phyloP scores from a whole-genome alignment of 352 stramenopile genomes.

The Globisporangium lucens region DNA sequence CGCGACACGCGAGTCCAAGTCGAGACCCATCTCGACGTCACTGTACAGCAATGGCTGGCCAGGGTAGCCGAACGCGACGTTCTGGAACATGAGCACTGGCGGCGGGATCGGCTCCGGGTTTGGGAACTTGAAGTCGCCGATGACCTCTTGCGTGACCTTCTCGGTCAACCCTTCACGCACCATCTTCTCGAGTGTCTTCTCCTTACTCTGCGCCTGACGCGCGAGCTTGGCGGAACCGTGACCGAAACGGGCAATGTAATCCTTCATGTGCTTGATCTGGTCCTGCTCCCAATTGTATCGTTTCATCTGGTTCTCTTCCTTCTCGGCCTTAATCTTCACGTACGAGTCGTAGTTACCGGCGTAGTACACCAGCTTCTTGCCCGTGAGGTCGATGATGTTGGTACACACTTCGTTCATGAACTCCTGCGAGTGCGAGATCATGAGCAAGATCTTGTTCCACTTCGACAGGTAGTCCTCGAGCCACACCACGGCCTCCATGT shows the following conservation, averaged over 20 bases:
- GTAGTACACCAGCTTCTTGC: slow-evolving; percentile 97
- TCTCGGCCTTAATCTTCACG: slow-evolving; percentile 94
- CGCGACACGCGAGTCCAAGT: slow-evolving; percentile 96
- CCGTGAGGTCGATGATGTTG: slow-evolving; percentile 96
- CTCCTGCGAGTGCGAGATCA: slow-evolving; percentile 98
- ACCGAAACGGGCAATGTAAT: slow-evolving; percentile 99
- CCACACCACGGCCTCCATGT: slow-evolving; percentile 99
- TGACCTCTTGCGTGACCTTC: slow-evolving; percentile 88
- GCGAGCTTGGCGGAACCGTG: slow-evolving; percentile 97
- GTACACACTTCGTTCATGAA: slow-evolving; percentile 99
- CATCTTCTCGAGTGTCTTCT: slow-evolving; percentile 99
- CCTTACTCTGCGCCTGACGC: slow-evolving; percentile 96
- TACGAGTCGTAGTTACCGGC: slow-evolving; percentile 98
- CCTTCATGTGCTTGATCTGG: slow-evolving; percentile 99
- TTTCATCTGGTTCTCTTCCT: slow-evolving; percentile 99
- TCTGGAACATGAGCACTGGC: slow-evolving; percentile 96
- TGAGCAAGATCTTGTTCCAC: slow-evolving; percentile 97
- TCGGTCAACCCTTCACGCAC: slow-evolving; percentile 93
- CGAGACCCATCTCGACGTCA: slow-evolving; percentile 94
- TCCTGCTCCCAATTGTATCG: slow-evolving; percentile 97
- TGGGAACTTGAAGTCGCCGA: slow-evolving; percentile 95
- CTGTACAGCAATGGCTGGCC: slow-evolving; percentile 89
- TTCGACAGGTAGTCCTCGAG: slow-evolving; percentile 97
- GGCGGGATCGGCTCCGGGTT: slow-evolving; percentile 94
- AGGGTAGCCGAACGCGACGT: slow-evolving; percentile 96